Evolutionary conservation across 208 protist genomes (phyloP).

Genomic region (Lotmaria passim): DNA sequence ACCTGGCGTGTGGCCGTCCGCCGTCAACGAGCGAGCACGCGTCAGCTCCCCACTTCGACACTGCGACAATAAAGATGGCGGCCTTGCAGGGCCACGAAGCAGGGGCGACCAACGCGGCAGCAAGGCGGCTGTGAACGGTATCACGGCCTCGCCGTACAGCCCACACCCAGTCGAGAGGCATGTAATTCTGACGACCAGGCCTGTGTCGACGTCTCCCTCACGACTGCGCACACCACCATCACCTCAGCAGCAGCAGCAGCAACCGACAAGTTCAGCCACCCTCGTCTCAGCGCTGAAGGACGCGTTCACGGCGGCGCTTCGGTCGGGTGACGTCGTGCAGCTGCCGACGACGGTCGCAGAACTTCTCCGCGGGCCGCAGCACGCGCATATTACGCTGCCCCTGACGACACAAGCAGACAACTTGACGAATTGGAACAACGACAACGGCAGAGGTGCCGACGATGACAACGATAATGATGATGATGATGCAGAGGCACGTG

Average conservation of each 20-base stretch:
- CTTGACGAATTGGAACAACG: too few species aligned
- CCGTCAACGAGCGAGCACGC: neutral
- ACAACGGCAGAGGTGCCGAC: neutral
- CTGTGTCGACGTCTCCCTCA: neutral
- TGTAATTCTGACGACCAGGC: slow-evolving; percentile 24
- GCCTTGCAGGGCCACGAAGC: neutral
- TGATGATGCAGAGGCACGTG: neutral
- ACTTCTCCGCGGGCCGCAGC: slow-evolving; percentile 34
- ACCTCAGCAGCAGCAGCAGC: too few species aligned
- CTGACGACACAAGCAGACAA: neutral
- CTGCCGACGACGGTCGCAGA: slow-evolving; percentile 32
- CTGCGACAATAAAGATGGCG: neutral
- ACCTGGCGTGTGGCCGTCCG: slow-evolving; percentile 65
- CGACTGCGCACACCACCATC: too few species aligned
- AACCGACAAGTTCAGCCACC: too few species aligned
- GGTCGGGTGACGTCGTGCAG: slow-evolving; percentile 32
- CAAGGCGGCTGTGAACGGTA: neutral
- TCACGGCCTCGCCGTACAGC: slow-evolving; percentile 10
- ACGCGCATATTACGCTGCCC: slow-evolving; percentile 16
- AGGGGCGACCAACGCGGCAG: neutral
- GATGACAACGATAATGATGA: neutral
- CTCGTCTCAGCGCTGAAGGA: slow-evolving; percentile 5
- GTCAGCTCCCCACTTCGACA: too few species aligned
- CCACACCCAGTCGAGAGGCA: neutral
- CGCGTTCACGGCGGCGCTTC: slow-evolving; percentile 13